These are phyloP conservation scores for Sutorius australiensis DNA, from an alignment of 768 basidiomycete species.

Conservation along the genomic window DNA sequence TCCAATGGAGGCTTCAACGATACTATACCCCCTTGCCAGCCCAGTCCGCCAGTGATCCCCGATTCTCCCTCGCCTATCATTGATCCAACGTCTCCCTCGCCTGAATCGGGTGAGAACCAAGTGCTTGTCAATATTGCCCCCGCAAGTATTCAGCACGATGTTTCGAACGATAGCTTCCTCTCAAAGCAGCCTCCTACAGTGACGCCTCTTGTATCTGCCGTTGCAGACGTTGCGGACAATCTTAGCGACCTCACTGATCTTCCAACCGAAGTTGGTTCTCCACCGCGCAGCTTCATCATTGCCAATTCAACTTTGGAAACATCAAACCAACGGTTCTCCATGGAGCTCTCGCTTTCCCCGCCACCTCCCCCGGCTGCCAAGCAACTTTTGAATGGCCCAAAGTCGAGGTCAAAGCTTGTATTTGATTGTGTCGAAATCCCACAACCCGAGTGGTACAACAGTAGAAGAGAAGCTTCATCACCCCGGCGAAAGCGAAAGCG, in stretches of 20 bases:
- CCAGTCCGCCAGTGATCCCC: not conserved
- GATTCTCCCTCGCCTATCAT: not conserved
- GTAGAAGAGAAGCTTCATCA: not conserved
- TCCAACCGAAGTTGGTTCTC: conserved; percentile 19
- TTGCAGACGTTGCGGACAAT: conserved; percentile 10
- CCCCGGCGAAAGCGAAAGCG: conserved; percentile 16
- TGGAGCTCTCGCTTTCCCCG: not conserved
- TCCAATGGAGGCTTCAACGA: not conserved
- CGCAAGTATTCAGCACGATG: not conserved
- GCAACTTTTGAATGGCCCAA: not conserved
- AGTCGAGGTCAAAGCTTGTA: conserved; percentile 13
- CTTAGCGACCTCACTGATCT: conserved; percentile 32
- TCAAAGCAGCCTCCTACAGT: not conserved
- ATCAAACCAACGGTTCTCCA: not conserved
- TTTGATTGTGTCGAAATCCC: conserved; percentile 24
- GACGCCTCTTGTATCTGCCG: not conserved
- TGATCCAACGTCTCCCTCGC: not conserved
- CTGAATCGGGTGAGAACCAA: not conserved
- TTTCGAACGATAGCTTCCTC: no score
- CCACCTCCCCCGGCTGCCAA: not conserved
- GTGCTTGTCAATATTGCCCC: not conserved
- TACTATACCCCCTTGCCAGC: not conserved
- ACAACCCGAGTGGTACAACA: conserved; percentile 10
- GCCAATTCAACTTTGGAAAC: not conserved
- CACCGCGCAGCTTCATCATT: conserved; percentile 5